Evolutionary conservation across 164 flowering plant species (phyloP).

Genomic region (Vitis rotundifolia): DNA sequence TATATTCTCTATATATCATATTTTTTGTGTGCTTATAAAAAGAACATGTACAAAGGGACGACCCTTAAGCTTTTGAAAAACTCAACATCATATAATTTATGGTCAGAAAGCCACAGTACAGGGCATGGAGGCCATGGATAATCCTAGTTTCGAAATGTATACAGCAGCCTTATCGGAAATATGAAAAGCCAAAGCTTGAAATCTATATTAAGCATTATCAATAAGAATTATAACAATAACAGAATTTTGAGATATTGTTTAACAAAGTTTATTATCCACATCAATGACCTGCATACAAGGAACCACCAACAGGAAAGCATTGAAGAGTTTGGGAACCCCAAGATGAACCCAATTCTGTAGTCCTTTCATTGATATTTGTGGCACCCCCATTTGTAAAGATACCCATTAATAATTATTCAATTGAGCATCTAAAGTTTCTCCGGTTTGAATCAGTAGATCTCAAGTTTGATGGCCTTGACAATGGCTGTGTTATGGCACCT

Average conservation of each 20-base stretch:
- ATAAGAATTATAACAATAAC: neutral
- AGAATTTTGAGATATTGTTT: neutral
- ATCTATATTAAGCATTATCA: neutral
- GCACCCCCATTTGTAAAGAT: neutral
- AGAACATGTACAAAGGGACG: too few species aligned
- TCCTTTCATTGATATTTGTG: neutral
- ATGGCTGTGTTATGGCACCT: too few species aligned
- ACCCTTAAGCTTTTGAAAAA: too few species aligned
- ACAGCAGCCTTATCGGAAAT: neutral
- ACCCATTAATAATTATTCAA: neutral
- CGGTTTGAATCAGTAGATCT: neutral
- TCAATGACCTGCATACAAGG: conserved; percentile 8
- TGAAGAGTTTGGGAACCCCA: neutral
- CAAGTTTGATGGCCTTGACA: neutral
- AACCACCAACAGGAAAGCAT: neutral
- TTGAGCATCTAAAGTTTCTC: neutral
- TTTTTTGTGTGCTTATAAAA: too few species aligned
- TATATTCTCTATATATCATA: too few species aligned
- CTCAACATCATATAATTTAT: too few species aligned
- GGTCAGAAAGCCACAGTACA: neutral
- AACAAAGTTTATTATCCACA: conserved; percentile 4
- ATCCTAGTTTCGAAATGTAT: neutral
- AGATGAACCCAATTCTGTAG: neutral
- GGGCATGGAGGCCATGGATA: neutral
- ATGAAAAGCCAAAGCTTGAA: neutral